Evolutionary conservation across 2,329 filamentous ascomycete species (phyloP), one percentile per base, ranked within the genome.

Genomic region (Penicillium olsonii): DNA sequence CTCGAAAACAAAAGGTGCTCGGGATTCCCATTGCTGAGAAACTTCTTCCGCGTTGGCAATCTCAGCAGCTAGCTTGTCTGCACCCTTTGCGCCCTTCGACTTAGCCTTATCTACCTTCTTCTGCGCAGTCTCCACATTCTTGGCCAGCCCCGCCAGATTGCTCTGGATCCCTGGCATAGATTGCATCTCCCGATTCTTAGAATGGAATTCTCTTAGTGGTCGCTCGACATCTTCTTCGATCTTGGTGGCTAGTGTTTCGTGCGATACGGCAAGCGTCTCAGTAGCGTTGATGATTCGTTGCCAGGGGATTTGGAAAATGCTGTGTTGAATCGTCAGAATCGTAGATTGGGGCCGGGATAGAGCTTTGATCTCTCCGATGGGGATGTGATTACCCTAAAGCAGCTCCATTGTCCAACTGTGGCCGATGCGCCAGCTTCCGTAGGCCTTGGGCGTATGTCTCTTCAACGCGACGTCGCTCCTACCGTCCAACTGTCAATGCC

Each of bases 1-100:
- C 72, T 99, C 94, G 66, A 95, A 96, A 53, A 96, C 87, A 71
- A 90, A 97, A 1, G 94, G 94, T 12, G 94, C 90, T 69, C 96
- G 91, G 1, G 90, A 91, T 48, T 96, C 87, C 94, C 94, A 99
- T 67, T 95, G 88, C 57, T 87, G 82, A 37, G 80, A 83, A n/a
- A 90, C 87, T 52, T 84, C 84, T 56, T 95, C 88, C 37, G 95
- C 82, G 56, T 85, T 86, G 15, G 83, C 77, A 10, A 83, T 80
- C 11, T 90, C 91, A 54, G 80, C 81, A 37, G 91, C 88, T 33
- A 94, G 82, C 70, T 94, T 95, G 50, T 84, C 83, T 2, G 86
- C 81, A 62, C 68, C 69, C 44, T 84, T 91, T 35, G 87, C 84
- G 53, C 88, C 90, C 71, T 92, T 95, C 66, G 82, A 87, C 64